Evolutionary conservation across 2,329 filamentous ascomycete genomes (phyloP), one percentile per base, ranked within the genome.

Genomic region (Pseudomassariella vexata): DNA sequence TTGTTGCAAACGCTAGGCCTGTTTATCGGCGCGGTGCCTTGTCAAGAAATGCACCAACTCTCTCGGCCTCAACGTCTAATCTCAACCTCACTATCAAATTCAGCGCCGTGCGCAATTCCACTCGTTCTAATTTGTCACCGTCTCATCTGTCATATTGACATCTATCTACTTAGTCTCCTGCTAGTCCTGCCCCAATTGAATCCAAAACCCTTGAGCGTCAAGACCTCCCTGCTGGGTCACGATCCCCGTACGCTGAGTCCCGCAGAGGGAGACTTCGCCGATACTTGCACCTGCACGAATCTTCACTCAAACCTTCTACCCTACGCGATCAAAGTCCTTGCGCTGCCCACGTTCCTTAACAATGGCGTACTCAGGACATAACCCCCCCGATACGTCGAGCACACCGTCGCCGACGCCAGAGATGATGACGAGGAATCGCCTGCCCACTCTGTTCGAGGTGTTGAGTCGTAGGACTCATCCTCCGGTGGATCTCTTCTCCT

Each of bases 361-460:
- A 22, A 67, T 67, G 62, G 53, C 53, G 28, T 60, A 60, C 30
- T 32, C 44, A 28, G 41, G 45, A 15, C 38, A 36, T 17, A 21
- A 15, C 29, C 44, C 41, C 7, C 37, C 44, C 1, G 36, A 48
- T 14, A 44, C 47, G 42, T 43, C 50, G 40, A 45, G 55, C 34
- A 62, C 63, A 35, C 66, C 71, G 30, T 75, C 75, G 26, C 73
- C 73, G 28, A 60, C 68, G 41, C 74, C 75, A 28, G 77, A 82
- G 45, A 55, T 76, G 42, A 55, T 76, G 42, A 62, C 63, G 45
- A 81, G 92, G 51, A 94, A 94, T 56, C 77, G 92, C 44, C 76
- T 98, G 37, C 92, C 92, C 28, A 95, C 88, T 2, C 76, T 98
- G 31, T 95, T 94, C 56, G 94, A 98, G 63, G 92, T 98, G 35